Evolutionary conservation across 768 basidiomycete genomes (phyloP).

Genomic region (Boletus pseudopeckii): DNA sequence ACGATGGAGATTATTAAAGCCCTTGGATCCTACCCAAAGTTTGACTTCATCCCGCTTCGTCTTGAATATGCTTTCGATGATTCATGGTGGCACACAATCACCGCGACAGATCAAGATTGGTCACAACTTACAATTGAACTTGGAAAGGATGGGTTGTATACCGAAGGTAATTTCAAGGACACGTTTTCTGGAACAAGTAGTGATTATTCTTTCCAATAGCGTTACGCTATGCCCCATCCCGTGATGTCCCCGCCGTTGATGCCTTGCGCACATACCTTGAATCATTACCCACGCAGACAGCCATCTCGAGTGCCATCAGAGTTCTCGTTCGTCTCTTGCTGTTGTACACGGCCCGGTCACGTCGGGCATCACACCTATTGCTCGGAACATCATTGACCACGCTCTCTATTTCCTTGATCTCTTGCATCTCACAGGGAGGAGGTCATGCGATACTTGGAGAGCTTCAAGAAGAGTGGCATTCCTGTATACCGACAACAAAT

Average conservation of each 20-base stretch:
- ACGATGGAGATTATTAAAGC: conserved; percentile 47
- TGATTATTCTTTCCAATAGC: conserved; percentile 14
- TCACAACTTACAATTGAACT: conserved; percentile 45
- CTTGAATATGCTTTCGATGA: conserved; percentile 74
- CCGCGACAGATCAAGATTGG: conserved; percentile 27
- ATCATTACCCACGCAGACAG: conserved; percentile 73
- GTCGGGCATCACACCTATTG: conserved; percentile 67
- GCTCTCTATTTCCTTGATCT: conserved; percentile 69
- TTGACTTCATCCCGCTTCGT: conserved; percentile 60
- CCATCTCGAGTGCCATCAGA: conserved; percentile 54
- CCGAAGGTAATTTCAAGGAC: conserved; percentile 23
- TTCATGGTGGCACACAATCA: conserved; percentile 59
- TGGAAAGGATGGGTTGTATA: conserved; percentile 46
- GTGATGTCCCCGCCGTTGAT: conserved; percentile 19
- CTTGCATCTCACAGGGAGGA: conserved; percentile 71
- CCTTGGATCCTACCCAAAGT: conserved; percentile 45
- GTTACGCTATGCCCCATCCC: conserved; percentile 17
- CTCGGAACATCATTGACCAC: conserved; percentile 80
- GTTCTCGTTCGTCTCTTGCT: conserved; percentile 66
- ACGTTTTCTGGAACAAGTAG: neutral
- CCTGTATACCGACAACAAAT: conserved; percentile 16
- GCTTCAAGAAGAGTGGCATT: conserved; percentile 66
- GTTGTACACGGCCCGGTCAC: conserved; percentile 58
- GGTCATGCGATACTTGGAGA: conserved; percentile 71
- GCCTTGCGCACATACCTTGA: conserved; percentile 51